phyloP scores from a whole-genome alignment of 2,329 filamentous ascomycete genomes.

The Hypoxylon sp. region DNA sequence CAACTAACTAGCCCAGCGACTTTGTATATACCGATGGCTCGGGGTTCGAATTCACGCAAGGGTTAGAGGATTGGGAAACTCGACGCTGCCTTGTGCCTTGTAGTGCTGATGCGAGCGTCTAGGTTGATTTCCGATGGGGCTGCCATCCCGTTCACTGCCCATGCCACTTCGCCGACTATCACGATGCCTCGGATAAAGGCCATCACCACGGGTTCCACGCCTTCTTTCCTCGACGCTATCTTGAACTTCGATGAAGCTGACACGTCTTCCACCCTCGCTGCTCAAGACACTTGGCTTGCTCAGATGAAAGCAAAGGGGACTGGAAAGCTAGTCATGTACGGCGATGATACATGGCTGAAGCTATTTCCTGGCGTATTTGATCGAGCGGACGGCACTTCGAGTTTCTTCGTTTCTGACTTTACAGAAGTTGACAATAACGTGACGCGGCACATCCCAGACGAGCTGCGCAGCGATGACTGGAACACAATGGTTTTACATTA shows the following conservation, averaged over 20 bases:
- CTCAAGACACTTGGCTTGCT: constrained; percentile 95
- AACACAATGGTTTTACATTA: constrained; percentile 95
- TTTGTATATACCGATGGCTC: constrained; percentile 89
- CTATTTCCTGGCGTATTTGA: constrained; percentile 91
- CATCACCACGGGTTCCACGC: constrained; percentile 97
- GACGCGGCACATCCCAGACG: constrained; percentile 85
- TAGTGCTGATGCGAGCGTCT: constrained; percentile 28
- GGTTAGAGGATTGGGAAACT: constrained; percentile 64
- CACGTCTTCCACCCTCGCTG: constrained; percentile 85
- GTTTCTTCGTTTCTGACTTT: constrained; percentile 98
- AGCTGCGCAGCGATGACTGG: constrained; percentile 86
- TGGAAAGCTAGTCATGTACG: constrained; percentile 92
- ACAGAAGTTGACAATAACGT: constrained; percentile 98
- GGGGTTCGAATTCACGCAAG: constrained; percentile 89
- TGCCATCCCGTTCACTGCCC: constrained; percentile 93
- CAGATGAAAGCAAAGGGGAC: constrained; percentile 82
- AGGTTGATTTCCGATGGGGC: constrained; percentile 86
- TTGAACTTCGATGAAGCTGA: constrained; percentile 97
- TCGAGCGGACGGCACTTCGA: constrained; percentile 90
- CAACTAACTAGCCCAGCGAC: constrained; percentile 69
- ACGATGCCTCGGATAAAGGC: constrained; percentile 99
- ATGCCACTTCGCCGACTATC: constrained; percentile 96
- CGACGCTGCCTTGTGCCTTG: constrained; percentile 7
- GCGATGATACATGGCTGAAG: constrained; percentile 98
- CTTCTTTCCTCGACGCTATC: constrained; percentile 96